These are phyloP conservation scores for Pisolithus orientalis DNA, from an alignment of 768 basidiomycete genomes.

Conservation along the genomic window DNA sequence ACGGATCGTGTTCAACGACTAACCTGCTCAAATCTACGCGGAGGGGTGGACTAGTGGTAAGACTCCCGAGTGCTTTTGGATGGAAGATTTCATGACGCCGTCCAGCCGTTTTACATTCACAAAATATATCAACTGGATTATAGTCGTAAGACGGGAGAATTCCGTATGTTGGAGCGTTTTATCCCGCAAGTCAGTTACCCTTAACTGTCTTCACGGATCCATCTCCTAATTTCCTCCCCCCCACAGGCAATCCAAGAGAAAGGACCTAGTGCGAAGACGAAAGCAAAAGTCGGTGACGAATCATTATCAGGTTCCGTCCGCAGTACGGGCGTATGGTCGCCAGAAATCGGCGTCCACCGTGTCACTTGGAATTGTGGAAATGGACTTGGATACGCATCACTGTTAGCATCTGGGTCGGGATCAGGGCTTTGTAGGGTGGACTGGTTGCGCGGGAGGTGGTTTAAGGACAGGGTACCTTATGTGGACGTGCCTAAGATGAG, in stretches of 20 bases:
- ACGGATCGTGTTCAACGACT: conserved; percentile 75
- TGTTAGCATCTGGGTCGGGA: conserved; percentile 76
- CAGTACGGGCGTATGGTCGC: conserved; percentile 70
- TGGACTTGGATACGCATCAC: conserved; percentile 50
- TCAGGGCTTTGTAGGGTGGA: conserved; percentile 87
- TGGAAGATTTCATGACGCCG: background rate
- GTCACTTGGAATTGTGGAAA: conserved; percentile 78
- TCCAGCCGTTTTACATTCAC: conserved; percentile 69
- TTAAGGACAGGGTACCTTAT: conserved; percentile 61
- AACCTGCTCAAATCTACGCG: conserved; percentile 64
- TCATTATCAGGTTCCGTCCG: conserved; percentile 15
- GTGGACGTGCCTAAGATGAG: conserved; percentile 55
- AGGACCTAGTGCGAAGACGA: conserved; percentile 29
- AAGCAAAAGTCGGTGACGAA: conserved; percentile 20
- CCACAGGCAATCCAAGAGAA: conserved; percentile 43
- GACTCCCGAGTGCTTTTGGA: conserved; percentile 18
- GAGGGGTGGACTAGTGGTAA: conserved; percentile 65
- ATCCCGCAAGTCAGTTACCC: conserved; percentile 54
- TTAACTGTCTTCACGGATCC: background rate
- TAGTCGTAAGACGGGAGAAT: conserved; percentile 66
- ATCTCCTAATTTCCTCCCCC: background rate
- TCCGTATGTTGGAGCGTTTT: conserved; percentile 85
- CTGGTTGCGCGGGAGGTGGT: conserved; percentile 70
- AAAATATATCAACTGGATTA: conserved; percentile 87
- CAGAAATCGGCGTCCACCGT: conserved; percentile 70